These are phyloP conservation scores for Sarocladium brachiariae DNA, from an alignment of 2,329 filamentous ascomycete species.

Conservation along the genomic window DNA sequence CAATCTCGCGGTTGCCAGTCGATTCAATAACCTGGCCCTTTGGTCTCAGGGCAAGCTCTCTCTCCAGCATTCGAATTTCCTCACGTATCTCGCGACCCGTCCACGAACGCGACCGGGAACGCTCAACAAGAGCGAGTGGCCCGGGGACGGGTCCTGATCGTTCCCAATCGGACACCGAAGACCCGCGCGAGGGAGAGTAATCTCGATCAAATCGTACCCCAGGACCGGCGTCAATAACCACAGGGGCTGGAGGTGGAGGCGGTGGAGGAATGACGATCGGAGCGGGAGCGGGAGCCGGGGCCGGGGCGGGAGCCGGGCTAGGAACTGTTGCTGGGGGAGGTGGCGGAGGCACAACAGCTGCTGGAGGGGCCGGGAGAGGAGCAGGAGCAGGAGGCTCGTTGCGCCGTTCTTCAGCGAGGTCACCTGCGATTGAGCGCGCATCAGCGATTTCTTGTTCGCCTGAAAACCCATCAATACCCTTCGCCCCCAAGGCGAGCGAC, in stretches of 20 bases:
- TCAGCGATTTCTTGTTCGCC: conserved; percentile 38
- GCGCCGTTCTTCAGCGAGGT: conserved; percentile 40
- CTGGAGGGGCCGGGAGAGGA: conserved; percentile 7
- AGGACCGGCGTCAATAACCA: conserved; percentile 27
- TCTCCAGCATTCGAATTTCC: conserved; percentile 67
- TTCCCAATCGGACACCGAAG: conserved; percentile 15
- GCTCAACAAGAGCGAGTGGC: conserved; percentile 32
- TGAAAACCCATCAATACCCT: conserved; percentile 16
- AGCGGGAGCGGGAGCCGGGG: conserved; percentile 17
- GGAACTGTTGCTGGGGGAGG: neutral
- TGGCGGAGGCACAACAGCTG: conserved; percentile 11
- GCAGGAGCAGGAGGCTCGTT: conserved; percentile 31
- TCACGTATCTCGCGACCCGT: conserved; percentile 57
- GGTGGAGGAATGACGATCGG: conserved; percentile 18
- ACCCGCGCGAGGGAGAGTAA: conserved; percentile 15
- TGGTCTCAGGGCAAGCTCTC: conserved; percentile 29
- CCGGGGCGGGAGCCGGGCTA: conserved; percentile 5
- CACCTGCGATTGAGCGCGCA: conserved; percentile 39
- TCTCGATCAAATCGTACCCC: neutral
- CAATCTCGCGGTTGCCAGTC: conserved; percentile 42
- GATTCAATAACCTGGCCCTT: conserved; percentile 21
- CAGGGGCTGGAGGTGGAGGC: conserved; percentile 21
- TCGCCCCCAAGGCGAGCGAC: conserved; percentile 10
- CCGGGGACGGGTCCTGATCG: conserved; percentile 14
- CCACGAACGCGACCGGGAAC: conserved; percentile 35